phyloP scores from a whole-genome alignment of 2,329 filamentous ascomycete species.

The Penicillium digitatum region DNA sequence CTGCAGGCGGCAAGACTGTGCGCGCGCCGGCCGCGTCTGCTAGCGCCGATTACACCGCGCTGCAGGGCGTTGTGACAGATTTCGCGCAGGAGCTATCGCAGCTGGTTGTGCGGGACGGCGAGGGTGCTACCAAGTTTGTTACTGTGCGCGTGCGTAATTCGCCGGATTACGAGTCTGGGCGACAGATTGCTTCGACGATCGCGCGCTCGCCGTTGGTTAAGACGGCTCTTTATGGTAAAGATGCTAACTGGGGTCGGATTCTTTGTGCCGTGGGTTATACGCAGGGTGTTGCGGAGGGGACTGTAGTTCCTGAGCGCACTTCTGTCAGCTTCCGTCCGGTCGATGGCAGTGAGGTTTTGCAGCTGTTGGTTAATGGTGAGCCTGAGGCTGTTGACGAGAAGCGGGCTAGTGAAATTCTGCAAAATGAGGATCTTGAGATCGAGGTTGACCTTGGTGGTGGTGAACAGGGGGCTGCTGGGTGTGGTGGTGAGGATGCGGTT shows the following conservation, averaged over 20 bases:
- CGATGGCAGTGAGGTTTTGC: slow-evolving; percentile 54
- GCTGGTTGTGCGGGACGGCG: slow-evolving; percentile 90
- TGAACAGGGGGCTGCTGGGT: slow-evolving; percentile 37
- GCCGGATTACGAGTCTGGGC: slow-evolving; percentile 64
- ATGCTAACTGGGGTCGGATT: slow-evolving; percentile 98
- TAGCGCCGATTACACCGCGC: slow-evolving; percentile 62
- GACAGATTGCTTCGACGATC: slow-evolving; percentile 79
- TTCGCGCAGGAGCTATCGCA: slow-evolving; percentile 84
- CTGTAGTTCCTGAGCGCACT: slow-evolving; percentile 53
- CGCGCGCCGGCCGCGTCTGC: slow-evolving; percentile 37
- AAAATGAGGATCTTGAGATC: slow-evolving; percentile 61
- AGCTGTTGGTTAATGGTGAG: slow-evolving; percentile 58
- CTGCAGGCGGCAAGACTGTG: slow-evolving; percentile 69
- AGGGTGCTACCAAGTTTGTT: slow-evolving; percentile 97
- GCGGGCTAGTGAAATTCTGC: slow-evolving; percentile 56
- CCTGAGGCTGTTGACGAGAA: slow-evolving; percentile 60
- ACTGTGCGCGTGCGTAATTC: slow-evolving; percentile 80
- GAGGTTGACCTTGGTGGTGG: slow-evolving; percentile 56
- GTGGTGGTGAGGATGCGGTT: slow-evolving; percentile 51
- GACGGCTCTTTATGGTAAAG: slow-evolving; percentile 92
- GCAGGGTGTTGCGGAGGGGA: slow-evolving; percentile 44
- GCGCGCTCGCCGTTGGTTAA: slow-evolving; percentile 91
- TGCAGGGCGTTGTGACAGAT: slow-evolving; percentile 66
- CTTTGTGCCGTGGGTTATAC: slow-evolving; percentile 89
- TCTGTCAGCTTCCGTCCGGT: slow-evolving; percentile 60